Conservation (phyloP, 2,329 filamentous ascomycete genomes). For the Paecilomyces niveus region DNA sequence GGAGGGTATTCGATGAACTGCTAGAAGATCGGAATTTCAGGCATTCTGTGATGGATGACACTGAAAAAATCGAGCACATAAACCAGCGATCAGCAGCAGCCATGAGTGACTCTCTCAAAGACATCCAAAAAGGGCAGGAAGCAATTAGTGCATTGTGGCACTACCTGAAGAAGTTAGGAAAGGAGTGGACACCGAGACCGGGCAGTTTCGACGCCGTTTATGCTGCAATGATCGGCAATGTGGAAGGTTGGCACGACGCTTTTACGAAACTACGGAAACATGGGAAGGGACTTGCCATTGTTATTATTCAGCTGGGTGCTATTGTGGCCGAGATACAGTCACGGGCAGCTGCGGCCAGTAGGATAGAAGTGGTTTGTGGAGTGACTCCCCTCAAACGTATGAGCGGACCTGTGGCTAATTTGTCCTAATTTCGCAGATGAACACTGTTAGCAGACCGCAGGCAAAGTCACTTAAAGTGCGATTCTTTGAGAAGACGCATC, state of each 20-base stretch:
- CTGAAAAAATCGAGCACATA: constrained; percentile 86
- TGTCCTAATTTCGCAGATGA: not conserved
- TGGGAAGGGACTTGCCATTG: constrained; percentile 60
- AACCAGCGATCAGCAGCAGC: constrained; percentile 68
- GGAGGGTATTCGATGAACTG: constrained; percentile 77
- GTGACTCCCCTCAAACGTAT: constrained; percentile 4
- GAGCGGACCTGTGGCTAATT: not conserved
- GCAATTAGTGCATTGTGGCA: constrained; percentile 68
- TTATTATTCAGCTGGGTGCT: constrained; percentile 64
- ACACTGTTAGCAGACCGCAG: constrained; percentile 5
- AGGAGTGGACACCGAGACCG: constrained; percentile 52
- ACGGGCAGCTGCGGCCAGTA: constrained; percentile 74
- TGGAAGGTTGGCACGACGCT: constrained; percentile 80
- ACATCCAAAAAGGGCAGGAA: constrained; percentile 69
- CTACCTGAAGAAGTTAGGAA: constrained; percentile 63
- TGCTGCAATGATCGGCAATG: constrained; percentile 85
- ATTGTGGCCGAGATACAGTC: constrained; percentile 82
- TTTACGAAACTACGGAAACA: constrained; percentile 69
- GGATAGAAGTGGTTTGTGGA: constrained; percentile 61
- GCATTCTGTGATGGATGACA: constrained; percentile 73
- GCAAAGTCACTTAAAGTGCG: constrained; percentile 16
- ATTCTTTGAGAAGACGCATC: constrained; percentile 15
- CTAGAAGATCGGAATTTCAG: constrained; percentile 78
- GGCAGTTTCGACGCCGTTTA: constrained; percentile 65
- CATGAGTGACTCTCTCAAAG: constrained; percentile 70